Evolutionary conservation across 164 flowering plant species (phyloP).

Genomic region (Umbilicus rupestris): DNA sequence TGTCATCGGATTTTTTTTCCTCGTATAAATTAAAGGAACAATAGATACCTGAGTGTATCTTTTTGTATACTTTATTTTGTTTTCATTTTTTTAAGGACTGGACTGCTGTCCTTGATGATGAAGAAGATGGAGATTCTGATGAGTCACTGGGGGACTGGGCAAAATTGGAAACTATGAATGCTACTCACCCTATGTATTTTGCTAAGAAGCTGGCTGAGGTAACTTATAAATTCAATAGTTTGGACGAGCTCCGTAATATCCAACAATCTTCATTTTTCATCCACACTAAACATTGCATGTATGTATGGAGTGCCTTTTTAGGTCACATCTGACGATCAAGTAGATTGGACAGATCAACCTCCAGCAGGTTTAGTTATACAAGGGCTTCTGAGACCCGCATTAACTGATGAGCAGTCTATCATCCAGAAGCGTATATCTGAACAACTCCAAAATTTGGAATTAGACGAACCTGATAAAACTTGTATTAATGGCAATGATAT

Average conservation of each 20-base stretch:
- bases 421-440: slow-evolving; percentile 41
- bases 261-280: neutral
- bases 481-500: slow-evolving; percentile 29
- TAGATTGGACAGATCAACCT: slow-evolving; percentile 75
- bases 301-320: slow-evolving; percentile 13
- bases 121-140: slow-evolving; percentile 49
- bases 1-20: neutral
- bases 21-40: neutral
- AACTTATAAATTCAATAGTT: slow-evolving; percentile 5
- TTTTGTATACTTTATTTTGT: slow-evolving; percentile 1
- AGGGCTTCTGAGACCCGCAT: slow-evolving; percentile 70
- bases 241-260: neutral
- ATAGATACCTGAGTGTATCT: neutral
- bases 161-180: slow-evolving; percentile 84
- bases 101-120: slow-evolving; percentile 65
- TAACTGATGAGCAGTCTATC: slow-evolving; percentile 52
- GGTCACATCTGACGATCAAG: slow-evolving; percentile 56
- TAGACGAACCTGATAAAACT: slow-evolving; percentile 14
- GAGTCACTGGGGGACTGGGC: slow-evolving; percentile 82
- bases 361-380: slow-evolving; percentile 67
- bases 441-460: slow-evolving; percentile 17
- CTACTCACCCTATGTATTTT: slow-evolving; percentile 86
- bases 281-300: neutral
- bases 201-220: slow-evolving; percentile 79
- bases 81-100: slow-evolving; percentile 46